Evolutionary conservation across 495 filamentous ascomycete species (phyloP).

Genomic region (Rusavskia elegans): DNA sequence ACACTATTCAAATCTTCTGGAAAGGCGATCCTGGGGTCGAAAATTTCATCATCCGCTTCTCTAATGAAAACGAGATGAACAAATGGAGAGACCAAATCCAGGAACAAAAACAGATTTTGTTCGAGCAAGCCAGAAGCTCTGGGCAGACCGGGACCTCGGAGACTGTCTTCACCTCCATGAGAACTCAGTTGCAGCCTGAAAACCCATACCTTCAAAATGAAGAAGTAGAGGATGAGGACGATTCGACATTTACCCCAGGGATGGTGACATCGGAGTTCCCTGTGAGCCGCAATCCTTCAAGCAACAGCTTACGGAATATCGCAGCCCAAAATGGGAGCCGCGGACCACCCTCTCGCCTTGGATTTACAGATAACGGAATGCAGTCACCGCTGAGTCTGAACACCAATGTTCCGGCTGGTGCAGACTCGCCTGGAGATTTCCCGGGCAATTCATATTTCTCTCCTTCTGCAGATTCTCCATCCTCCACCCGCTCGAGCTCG

Average conservation of each 20-base stretch:
- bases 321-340: constrained; percentile 34
- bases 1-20: constrained; percentile 96
- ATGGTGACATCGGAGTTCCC: constrained; percentile 27
- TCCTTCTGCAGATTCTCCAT: constrained; percentile 67
- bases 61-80: constrained; percentile 78
- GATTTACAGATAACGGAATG: constrained; percentile 33
- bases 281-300: constrained; percentile 66
- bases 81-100: constrained; percentile 61
- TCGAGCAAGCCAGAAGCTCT: constrained; percentile 28
- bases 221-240: constrained; percentile 62
- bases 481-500: constrained; percentile 70
- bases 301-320: constrained; percentile 60
- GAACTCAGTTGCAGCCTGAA: constrained; percentile 40
- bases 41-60: constrained; percentile 86
- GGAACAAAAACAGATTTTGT: constrained; percentile 28
- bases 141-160: constrained; percentile 41
- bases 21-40: constrained; percentile 93
- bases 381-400: constrained; percentile 46
- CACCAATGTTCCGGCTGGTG: constrained; percentile 39
- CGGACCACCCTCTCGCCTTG: constrained; percentile 50
- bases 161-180: constrained; percentile 71
- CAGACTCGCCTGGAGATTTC: constrained; percentile 34
- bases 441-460: constrained; percentile 77
- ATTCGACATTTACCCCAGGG: constrained; percentile 22
- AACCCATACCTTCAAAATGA: constrained; percentile 73